Base-by-base conservation (phyloP, 1,139 yeast genomes). In the Diutina rugosa region DNA sequence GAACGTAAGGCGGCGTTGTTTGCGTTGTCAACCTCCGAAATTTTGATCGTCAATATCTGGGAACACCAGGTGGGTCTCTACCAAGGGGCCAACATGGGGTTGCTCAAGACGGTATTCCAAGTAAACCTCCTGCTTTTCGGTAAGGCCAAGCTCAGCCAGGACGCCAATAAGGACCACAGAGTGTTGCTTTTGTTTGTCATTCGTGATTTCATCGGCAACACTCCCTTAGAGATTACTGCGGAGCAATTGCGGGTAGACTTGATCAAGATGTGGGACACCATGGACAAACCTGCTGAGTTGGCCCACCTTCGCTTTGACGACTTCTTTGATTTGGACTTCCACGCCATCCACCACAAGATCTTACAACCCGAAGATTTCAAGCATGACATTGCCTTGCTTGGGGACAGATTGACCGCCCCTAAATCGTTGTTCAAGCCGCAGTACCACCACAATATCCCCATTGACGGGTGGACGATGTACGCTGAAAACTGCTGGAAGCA, bases 71-170 rank as follows among this genome's bases (percentile, higher is more conserved):
- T 93, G 57, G 99, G 99, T 5, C 76, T 95, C 56, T 93, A 93
- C 67, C 98, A 93, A 67, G 99, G 99, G 55, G 97, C 98, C 30
- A 93, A 93, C 65, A 87, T 93, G 97, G 99, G 95, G 1, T 73
- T 93, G 56, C 77, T 93, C 62, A 91, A 90, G 67, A 93, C 99
- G 0, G 99, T 93, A 4, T 91, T 93, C 72, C 99, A 93, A 67
- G 99, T 93, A 45, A 93, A 95, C 67, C 74, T 93, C 61, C 81
- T 95, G 3, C 73, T 95, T 51, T 93, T 93, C 69, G 87, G 80
- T 16, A 67, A 69, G 58, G 62, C 72, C 44, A 74, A 75, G 59
- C 62, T 73, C 56, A 8, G n/a, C 10, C 66, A 65, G 7, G 61
- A 68, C 29, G 63, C 66, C 51, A 70, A 69, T 48, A 70, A 71